Percentiles rank a stretch among this genome's conserved stretches.
Evolutionary conservation across 495 filamentous ascomycete genomes (phyloP).

Genomic region (Umbilicaria muhlenbergii): DNA sequence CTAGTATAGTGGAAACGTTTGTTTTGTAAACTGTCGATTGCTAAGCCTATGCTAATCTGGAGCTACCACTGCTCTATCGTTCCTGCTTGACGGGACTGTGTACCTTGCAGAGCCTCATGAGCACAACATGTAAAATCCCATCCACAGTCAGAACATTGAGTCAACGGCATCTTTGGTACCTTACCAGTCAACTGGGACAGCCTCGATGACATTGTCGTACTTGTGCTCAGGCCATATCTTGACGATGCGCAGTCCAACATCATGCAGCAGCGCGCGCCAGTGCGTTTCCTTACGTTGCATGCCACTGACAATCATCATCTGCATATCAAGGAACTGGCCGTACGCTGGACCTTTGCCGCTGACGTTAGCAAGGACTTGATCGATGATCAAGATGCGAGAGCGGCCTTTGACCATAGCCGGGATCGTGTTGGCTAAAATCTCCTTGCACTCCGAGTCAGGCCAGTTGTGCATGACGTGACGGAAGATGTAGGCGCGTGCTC

Average conservation of each 20-base stretch:
- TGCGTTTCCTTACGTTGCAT: slow-evolving; percentile 22
- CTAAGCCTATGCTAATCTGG: too few relatives aligned
- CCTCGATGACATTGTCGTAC: slow-evolving; percentile 17
- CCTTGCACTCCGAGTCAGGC: slow-evolving; percentile 22
- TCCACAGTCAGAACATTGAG: too few relatives aligned
- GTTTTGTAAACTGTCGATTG: too few relatives aligned
- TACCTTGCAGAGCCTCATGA: too few relatives aligned
- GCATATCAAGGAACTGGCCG: slow-evolving; percentile 23
- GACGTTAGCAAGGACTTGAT: slow-evolving; percentile 23
- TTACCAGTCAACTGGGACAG: not conserved
- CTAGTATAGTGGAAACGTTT: too few relatives aligned
- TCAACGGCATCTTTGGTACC: too few relatives aligned
- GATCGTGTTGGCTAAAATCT: slow-evolving; percentile 21
- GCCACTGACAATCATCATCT: slow-evolving; percentile 29
- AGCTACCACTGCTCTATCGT: too few relatives aligned
- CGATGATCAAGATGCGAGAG: slow-evolving; percentile 24
- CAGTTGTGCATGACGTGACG: slow-evolving; percentile 29
- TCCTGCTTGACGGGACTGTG: too few relatives aligned
- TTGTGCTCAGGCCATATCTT: slow-evolving; percentile 16
- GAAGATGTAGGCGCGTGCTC: slow-evolving; percentile 24
- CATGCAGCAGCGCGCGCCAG: slow-evolving; percentile 20
- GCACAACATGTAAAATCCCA: too few relatives aligned
- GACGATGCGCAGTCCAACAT: slow-evolving; percentile 20
- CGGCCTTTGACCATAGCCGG: slow-evolving; percentile 20
- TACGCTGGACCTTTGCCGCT: slow-evolving; percentile 19